phyloP scores from a whole-genome alignment of 2,329 filamentous ascomycete genomes.

The Sporothrix protearum region DNA sequence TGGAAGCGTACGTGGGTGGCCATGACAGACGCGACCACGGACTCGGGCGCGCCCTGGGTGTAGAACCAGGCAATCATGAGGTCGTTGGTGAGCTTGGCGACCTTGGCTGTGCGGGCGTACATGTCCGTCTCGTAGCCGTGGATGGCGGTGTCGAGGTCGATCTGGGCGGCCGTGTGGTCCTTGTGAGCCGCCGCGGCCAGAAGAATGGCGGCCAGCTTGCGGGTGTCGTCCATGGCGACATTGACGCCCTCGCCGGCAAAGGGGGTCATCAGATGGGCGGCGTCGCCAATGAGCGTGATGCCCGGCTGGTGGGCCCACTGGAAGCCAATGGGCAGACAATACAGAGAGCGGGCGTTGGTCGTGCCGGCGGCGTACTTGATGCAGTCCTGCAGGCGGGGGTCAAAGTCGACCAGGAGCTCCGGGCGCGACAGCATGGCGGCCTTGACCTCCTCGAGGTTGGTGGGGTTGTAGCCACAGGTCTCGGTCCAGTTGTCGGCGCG shows the following conservation, averaged over 20 bases:
- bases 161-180: neutral
- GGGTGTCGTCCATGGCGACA: slow-evolving; percentile 52
- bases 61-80: slow-evolving; percentile 47
- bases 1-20: slow-evolving; percentile 32
- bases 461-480: slow-evolving; percentile 45
- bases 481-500: slow-evolving; percentile 37
- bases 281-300: slow-evolving; percentile 56
- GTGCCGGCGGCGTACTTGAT: slow-evolving; percentile 41
- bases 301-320: slow-evolving; percentile 48
- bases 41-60: slow-evolving; percentile 44
- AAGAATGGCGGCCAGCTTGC: slow-evolving; percentile 47
- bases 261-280: slow-evolving; percentile 58
- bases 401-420: slow-evolving; percentile 41
- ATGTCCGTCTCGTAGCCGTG: slow-evolving; percentile 40
- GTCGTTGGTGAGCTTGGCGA: slow-evolving; percentile 31
- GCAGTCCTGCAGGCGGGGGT: slow-evolving; percentile 41
- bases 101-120: slow-evolving; percentile 37
- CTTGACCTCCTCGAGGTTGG: slow-evolving; percentile 40
- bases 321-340: slow-evolving; percentile 50
- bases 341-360: slow-evolving; percentile 45
- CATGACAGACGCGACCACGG: slow-evolving; percentile 40
- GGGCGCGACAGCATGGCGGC: slow-evolving; percentile 37
- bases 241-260: slow-evolving; percentile 60
- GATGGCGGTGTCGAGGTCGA: slow-evolving; percentile 38
- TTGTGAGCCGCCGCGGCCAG: slow-evolving; percentile 28